phyloP scores from a whole-genome alignment of 352 stramenopile genomes.

The Phytophthora aleatoria region DNA sequence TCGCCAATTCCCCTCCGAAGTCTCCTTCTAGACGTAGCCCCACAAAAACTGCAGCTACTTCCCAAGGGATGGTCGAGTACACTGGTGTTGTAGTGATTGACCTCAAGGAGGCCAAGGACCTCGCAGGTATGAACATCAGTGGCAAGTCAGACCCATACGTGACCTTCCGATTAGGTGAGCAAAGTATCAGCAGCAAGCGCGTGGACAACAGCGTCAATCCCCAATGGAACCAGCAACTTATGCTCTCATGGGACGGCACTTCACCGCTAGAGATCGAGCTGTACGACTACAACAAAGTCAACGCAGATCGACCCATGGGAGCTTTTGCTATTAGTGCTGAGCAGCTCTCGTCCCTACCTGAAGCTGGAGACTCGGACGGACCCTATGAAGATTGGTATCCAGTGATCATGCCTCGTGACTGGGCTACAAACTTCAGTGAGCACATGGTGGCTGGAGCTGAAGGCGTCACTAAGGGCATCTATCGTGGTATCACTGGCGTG shows the following conservation, averaged over 20 bases:
- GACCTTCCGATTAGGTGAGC: conserved; percentile 71
- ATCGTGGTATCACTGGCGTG: conserved; percentile 72
- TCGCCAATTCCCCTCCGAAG: conserved; percentile 14
- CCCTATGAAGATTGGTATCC: conserved; percentile 57
- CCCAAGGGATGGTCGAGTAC: conserved; percentile 84
- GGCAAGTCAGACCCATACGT: conserved; percentile 86
- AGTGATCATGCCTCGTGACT: conserved; percentile 67
- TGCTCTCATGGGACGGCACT: conserved; percentile 80
- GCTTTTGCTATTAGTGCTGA: conserved; percentile 50
- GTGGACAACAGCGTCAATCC: conserved; percentile 77
- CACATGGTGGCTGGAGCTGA: conserved; percentile 81
- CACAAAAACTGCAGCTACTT: conserved; percentile 14
- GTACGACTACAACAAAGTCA: conserved; percentile 76
- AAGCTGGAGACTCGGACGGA: conserved; percentile 14
- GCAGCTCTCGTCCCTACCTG: conserved; percentile 42
- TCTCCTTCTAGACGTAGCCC: conserved; percentile 20
- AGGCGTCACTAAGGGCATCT: conserved; percentile 70
- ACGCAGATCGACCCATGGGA: conserved; percentile 70
- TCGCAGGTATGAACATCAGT: conserved; percentile 77
- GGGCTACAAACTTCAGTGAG: conserved; percentile 78
- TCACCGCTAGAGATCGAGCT: conserved; percentile 72
- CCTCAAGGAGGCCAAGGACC: conserved; percentile 61
- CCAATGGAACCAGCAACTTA: conserved; percentile 67
- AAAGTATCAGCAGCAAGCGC: conserved; percentile 68
- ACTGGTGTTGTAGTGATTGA: conserved; percentile 79